A percentile compares a stretch with the other conserved stretches of the same genome.
Conservation (phyloP, 192 early-diverging fungal species). For the Umbelopsis sp. region DNA sequence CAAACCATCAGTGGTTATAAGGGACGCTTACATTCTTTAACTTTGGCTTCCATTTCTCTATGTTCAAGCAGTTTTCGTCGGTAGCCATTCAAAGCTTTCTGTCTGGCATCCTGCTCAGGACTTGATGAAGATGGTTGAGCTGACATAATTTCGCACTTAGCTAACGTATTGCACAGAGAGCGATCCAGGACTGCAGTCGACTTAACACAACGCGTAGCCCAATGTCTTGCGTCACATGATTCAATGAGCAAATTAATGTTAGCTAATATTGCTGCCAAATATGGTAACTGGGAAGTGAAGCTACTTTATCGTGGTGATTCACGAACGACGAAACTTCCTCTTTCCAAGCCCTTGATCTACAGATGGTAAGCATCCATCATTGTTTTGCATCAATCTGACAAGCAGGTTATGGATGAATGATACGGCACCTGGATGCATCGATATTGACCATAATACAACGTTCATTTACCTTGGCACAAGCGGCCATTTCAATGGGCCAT, state of each 20-base stretch:
- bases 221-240: not conserved
- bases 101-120: slow-evolving; percentile 62
- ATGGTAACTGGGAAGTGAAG: not conserved
- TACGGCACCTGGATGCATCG: not conserved
- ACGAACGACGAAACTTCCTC: not conserved
- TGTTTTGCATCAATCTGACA: not conserved
- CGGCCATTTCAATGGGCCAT: too few species aligned
- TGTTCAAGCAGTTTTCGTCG: slow-evolving; percentile 89
- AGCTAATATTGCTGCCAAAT: not conserved
- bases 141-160: slow-evolving; percentile 16
- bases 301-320: too few species aligned
- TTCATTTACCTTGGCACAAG: too few species aligned
- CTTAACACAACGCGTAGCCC: slow-evolving; percentile 17
- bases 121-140: slow-evolving; percentile 27
- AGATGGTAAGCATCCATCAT: slow-evolving; percentile 16
- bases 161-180: not conserved
- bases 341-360: not conserved
- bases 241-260: too few species aligned
- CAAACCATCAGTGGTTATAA: not conserved
- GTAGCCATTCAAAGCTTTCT: slow-evolving; percentile 84
- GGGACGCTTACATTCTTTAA: slow-evolving; percentile 80
- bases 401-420: not conserved
- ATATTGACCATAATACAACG: not conserved
- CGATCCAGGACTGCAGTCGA: not conserved
- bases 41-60: slow-evolving; percentile 92